These are phyloP conservation scores for Colletotrichum neosansevieriae DNA, from an alignment of 2,329 filamentous ascomycete genomes.

Conservation along the genomic window DNA sequence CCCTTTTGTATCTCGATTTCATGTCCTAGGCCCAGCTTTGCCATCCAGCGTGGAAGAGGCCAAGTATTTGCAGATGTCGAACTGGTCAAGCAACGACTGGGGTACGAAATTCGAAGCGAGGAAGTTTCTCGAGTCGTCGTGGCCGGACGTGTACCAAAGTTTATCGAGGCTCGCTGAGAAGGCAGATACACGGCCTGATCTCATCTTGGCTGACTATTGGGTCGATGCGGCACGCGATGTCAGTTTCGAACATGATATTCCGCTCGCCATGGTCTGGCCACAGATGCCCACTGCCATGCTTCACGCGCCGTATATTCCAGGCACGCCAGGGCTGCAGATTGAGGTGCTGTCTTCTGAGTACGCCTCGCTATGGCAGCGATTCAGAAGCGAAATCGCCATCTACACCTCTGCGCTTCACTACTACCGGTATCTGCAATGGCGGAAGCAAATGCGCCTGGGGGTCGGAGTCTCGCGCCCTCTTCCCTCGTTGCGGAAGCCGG, in stretches of 20 bases:
- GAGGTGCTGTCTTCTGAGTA: conserved; percentile 54
- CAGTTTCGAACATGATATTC: conserved; percentile 50
- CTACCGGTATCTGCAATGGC: conserved; percentile 36
- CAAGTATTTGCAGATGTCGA: conserved; percentile 45
- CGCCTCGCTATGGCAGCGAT: conserved; percentile 51
- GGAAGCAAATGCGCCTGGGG: conserved; percentile 50
- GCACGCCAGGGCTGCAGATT: conserved; percentile 55
- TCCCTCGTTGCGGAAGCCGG: conserved; percentile 49
- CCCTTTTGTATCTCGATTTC: neutral
- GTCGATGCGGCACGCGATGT: conserved; percentile 57
- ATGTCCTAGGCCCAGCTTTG: neutral
- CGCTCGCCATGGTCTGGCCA: conserved; percentile 55
- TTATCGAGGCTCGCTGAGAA: conserved; percentile 43
- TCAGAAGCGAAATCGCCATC: conserved; percentile 41
- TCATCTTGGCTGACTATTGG: conserved; percentile 57
- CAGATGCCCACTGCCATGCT: conserved; percentile 56
- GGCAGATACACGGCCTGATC: conserved; percentile 47
- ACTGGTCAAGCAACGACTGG: conserved; percentile 42
- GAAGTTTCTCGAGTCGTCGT: conserved; percentile 48
- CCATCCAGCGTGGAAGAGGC: conserved; percentile 49
- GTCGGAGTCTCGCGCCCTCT: conserved; percentile 49
- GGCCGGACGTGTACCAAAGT: conserved; percentile 47
- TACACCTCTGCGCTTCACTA: neutral
- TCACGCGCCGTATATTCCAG: conserved; percentile 54
- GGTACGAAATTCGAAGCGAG: no score